These are phyloP conservation scores for Phytophthora litchii DNA, from an alignment of 352 stramenopile species.

Conservation along the genomic window DNA sequence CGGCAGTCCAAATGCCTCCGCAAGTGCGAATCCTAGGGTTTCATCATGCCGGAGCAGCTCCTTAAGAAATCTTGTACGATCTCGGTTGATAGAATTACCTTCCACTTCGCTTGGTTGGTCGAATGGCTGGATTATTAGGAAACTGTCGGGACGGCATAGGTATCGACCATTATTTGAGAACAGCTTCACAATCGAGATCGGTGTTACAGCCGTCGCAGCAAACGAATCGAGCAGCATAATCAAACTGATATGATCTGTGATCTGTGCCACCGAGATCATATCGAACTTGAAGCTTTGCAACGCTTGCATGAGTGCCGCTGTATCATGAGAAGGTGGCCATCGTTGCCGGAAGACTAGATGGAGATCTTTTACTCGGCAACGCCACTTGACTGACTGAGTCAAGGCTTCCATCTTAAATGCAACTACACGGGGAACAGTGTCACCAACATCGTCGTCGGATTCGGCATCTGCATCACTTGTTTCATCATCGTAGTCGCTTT, in stretches of 20 bases:
- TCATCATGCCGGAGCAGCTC: slow-evolving; percentile 76
- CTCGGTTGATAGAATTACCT: slow-evolving; percentile 34
- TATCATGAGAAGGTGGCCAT: slow-evolving; percentile 66
- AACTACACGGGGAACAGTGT: slow-evolving; percentile 13
- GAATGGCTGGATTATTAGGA: slow-evolving; percentile 31
- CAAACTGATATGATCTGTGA: slow-evolving; percentile 73
- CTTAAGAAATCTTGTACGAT: slow-evolving; percentile 73
- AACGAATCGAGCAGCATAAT: slow-evolving; percentile 85
- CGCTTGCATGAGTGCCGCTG: slow-evolving; percentile 53
- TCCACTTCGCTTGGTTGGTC: slow-evolving; percentile 31
- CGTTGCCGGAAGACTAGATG: slow-evolving; percentile 42
- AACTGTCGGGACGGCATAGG: slow-evolving; percentile 69
- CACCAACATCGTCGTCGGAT: slow-evolving; percentile 40
- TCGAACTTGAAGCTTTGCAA: slow-evolving; percentile 50
- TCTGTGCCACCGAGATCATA: slow-evolving; percentile 40
- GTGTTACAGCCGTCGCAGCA: slow-evolving; percentile 66
- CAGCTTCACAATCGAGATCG: slow-evolving; percentile 73
- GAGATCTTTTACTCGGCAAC: slow-evolving; percentile 54
- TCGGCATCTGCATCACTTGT: slow-evolving; percentile 29
- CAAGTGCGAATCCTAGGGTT: slow-evolving; percentile 62
- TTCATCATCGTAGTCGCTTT: slow-evolving; percentile 41
- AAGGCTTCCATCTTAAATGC: slow-evolving; percentile 54
- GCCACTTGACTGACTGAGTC: slow-evolving; percentile 52
- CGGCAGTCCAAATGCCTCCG: slow-evolving; percentile 75
- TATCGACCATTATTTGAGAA: slow-evolving; percentile 53